Evolutionary conservation across 352 stramenopile species (phyloP).

Genomic region (Pythium aquatile): DNA sequence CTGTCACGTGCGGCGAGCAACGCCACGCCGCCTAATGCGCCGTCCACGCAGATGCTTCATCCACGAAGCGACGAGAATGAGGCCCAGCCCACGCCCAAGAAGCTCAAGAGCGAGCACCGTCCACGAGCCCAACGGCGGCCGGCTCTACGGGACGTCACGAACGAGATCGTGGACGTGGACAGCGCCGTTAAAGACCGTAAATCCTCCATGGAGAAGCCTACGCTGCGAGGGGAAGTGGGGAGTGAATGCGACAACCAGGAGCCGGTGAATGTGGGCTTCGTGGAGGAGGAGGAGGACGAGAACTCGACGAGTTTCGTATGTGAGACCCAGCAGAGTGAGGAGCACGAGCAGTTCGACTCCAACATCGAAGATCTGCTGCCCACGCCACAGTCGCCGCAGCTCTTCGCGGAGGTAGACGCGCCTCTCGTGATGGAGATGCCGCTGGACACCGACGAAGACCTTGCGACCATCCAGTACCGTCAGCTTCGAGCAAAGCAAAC

Average conservation of each 20-base stretch:
- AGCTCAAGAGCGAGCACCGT: constrained; percentile 35
- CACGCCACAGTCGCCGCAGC: not conserved
- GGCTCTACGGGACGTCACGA: constrained; percentile 30
- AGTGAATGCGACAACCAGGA: not conserved
- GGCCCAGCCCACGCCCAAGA: constrained; percentile 30
- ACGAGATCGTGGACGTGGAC: not conserved
- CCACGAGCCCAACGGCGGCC: constrained; percentile 26
- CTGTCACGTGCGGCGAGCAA: not conserved
- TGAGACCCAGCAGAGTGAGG: not conserved
- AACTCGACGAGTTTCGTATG: not conserved
- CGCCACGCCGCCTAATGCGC: not conserved
- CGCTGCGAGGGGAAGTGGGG: not conserved
- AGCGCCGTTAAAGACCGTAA: too few relatives aligned
- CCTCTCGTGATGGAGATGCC: not conserved
- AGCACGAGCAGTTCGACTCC: not conserved
- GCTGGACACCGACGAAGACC: constrained; percentile 9
- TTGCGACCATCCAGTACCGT: constrained; percentile 10
- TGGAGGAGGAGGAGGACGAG: not conserved
- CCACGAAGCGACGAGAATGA: constrained; percentile 24
- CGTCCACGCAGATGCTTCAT: not conserved
- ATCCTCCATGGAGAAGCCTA: constrained; percentile 1
- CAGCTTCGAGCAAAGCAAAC: constrained; percentile 16
- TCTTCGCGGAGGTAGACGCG: not conserved
- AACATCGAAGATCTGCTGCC: not conserved
- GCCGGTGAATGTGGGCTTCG: not conserved